Base-by-base conservation (phyloP, 2,329 filamentous ascomycete species). In the Colletotrichum tropicale region DNA sequence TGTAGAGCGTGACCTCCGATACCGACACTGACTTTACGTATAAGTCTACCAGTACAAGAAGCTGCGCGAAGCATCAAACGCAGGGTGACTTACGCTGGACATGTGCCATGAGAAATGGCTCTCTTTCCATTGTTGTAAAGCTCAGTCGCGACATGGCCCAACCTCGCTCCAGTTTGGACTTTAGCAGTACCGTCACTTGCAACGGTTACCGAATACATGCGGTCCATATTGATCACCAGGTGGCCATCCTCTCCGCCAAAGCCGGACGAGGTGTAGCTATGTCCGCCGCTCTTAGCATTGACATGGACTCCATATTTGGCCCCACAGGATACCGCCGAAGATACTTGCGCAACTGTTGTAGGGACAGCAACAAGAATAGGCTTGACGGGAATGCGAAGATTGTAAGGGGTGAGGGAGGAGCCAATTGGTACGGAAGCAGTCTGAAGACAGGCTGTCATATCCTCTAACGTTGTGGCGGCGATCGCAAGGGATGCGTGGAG, bases 241-340 rank as follows among this genome's bases (percentile, higher is more conserved):
- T 85, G 84, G 3, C 88, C 88, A 71, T 89, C 83, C 78, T 87
- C 84, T 9, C 88, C 88, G 52, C 88, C 88, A 1, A 87, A 84
- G 9, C 87, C 86, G 72, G 86, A 87, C 0, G 86, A 87, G 1
- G 85, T 87, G 76, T 90, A 91, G 6, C 86, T 88, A 80, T 90
- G 89, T 4, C 88, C 89, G 48, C 89, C 89, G 68, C 86, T 86
- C 78, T 87, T 88, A n/a, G 88, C 85, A 66, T 86, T 88, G 12
- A 89, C 86, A 79, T 87, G 87, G 74, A 88, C 77, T 18, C 83
- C 82, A 24, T 82, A 78, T 71, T 84, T 74, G 3, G 79, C 81
- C 26, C 87, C 89, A 77, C 88, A 90, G 5, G 81, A 77, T 5
- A 91, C 86, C 2, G 87, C 86, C 71, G 86, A 84, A 30, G 86